Base-by-base conservation (phyloP, 176 grass and related monocot species). In the Carex cristatella region DNA sequence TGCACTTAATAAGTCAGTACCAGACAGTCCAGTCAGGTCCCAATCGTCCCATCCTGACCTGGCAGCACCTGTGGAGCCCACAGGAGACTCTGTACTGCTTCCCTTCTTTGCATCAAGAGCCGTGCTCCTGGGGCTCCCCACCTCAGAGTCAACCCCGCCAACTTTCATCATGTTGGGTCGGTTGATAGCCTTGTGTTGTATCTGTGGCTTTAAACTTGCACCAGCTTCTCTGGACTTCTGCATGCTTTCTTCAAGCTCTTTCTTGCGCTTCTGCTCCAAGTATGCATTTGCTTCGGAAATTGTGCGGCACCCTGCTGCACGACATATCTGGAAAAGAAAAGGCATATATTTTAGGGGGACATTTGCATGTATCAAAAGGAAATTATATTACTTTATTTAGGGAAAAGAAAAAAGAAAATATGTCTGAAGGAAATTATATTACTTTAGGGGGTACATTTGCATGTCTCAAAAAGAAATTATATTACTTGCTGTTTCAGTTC, bases 1-100 rank as follows among this genome's bases (percentile, higher is more conserved):
- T 64, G 80, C 49, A 72, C 91, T 99, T 83, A 99, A 87, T 79
- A 99, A 88, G 69, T 99, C 96, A 63, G 88, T 86, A 66, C 96
- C 93, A 62, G 89, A 90, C 88, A 99, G 88, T 62, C 96, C 96
- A 87, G 89, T 87, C 60, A 99, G 86, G 86, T 99, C 96, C 93
- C 93, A 99, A 68, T 95, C 93, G 83, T 95, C 96, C 88, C 87
- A 99, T 56, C 87, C 81, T 85, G 88, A 94, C 32, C 69, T 49
- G 69, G 14, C 71, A 85, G 84, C 27, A 13, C 66, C 82, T 61
- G 88, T 80, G 61, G 65, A 81, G 75, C 89, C 79, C 77, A 73
- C 84, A 85, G 83, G 91, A 81, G 85, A 95, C 88, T 61, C 92
- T 85, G 44, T 83, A 42, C 57, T 51, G 18, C 54, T 69, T n/a